phyloP scores from a whole-genome alignment of 1,284 basidiomycete species.

The Chiua sp. region DNA sequence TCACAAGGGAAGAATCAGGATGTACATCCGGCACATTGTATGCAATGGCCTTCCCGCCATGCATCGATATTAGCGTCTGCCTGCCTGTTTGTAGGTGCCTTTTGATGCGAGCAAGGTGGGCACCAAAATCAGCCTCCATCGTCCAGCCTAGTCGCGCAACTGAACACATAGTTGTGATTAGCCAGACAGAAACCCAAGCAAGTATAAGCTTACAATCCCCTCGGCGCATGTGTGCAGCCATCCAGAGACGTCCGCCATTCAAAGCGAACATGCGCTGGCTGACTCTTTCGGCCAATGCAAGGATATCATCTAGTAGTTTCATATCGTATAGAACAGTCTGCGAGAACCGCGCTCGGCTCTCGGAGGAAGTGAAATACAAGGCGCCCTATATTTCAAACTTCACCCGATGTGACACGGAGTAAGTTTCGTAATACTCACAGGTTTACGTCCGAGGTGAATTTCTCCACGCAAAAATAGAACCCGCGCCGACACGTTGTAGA shows the following conservation, averaged over 20 bases:
- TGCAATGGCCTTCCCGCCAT: conserved; percentile 12
- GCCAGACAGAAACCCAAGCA: neutral
- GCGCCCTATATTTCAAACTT: conserved; percentile 35
- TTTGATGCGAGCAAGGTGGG: conserved; percentile 45
- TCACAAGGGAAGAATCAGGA: conserved; percentile 27
- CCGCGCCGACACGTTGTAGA: conserved; percentile 34
- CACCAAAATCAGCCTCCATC: conserved; percentile 38
- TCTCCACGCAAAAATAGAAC: conserved; percentile 49
- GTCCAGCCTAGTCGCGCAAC: conserved; percentile 40
- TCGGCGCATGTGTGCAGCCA: conserved; percentile 53
- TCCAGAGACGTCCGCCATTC: conserved; percentile 47
- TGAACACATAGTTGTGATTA: conserved; percentile 13
- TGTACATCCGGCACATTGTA: conserved; percentile 36
- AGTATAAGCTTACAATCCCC: conserved; percentile 45
- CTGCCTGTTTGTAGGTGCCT: conserved; percentile 38
- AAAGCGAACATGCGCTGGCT: conserved; percentile 40
- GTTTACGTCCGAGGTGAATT: conserved; percentile 45
- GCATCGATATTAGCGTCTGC: conserved; percentile 29
- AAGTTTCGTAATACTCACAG: conserved; percentile 34
- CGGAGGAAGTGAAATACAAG: conserved; percentile 44
- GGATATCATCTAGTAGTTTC: conserved; percentile 35
- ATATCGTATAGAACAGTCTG: conserved; percentile 43
- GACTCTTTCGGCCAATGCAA: conserved; percentile 39
- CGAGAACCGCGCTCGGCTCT: conserved; percentile 39
- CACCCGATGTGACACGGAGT: neutral